Conservation (phyloP, 345 rosid species). For the Leavenworthia alabamica region DNA sequence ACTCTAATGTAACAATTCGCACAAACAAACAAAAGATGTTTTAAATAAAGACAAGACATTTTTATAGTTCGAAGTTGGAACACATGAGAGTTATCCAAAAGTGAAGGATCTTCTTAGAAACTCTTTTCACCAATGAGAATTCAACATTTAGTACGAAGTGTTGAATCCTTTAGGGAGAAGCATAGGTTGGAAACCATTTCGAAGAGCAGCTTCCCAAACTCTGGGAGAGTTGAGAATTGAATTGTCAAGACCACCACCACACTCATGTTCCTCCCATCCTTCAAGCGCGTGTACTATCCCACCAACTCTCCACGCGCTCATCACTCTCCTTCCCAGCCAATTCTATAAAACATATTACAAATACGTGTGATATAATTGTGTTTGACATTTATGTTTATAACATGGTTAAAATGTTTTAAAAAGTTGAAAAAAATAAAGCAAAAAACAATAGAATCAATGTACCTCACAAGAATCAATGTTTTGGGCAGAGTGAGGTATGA, state of each 20-base stretch:
- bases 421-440: neutral
- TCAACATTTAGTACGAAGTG: neutral
- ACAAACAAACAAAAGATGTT: no score
- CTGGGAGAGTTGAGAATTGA: constrained; percentile 28
- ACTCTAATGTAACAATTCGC: no score
- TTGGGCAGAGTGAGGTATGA: constrained; percentile 41
- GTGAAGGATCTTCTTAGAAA: neutral
- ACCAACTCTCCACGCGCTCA: constrained; percentile 66
- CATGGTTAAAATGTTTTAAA: neutral
- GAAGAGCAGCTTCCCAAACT: constrained; percentile 56
- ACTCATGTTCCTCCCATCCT: constrained; percentile 58
- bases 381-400: neutral
- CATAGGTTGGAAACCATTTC: constrained; percentile 51
- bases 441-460: neutral
- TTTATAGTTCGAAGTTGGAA: neutral
- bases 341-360: constrained; percentile 30
- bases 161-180: neutral
- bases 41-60: neutral
- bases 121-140: neutral
- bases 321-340: constrained; percentile 72
- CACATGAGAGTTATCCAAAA: neutral
- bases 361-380: neutral
- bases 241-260: constrained; percentile 46
- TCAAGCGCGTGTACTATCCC: constrained; percentile 63
- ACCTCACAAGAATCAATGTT: constrained; percentile 83